Conservation (phyloP, 2,329 filamentous ascomycete genomes). For the Verticillium alfalfae region DNA sequence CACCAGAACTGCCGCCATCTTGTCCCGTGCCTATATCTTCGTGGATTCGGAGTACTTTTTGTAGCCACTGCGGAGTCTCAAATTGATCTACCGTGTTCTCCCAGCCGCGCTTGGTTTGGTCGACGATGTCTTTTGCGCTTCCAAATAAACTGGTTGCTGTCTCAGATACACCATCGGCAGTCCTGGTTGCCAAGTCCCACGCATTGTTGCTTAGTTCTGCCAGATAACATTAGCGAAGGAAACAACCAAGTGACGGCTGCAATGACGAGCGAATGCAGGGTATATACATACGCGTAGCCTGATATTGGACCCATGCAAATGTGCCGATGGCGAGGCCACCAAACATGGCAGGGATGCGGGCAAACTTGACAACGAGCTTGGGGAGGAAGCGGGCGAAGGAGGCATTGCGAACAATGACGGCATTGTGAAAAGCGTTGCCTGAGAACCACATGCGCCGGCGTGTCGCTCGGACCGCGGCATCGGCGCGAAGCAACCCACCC, state of each 20-base stretch:
- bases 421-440: slow-evolving; percentile 81
- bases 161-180: slow-evolving; percentile 64
- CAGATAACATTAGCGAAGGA: not conserved
- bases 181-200: slow-evolving; percentile 67
- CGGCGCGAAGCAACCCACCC: slow-evolving; percentile 63
- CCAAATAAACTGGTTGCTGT: slow-evolving; percentile 67
- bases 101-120: slow-evolving; percentile 77
- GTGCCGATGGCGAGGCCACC: slow-evolving; percentile 83
- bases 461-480: slow-evolving; percentile 56
- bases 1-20: slow-evolving; percentile 40
- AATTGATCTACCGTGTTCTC: slow-evolving; percentile 75
- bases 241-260: not conserved
- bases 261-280: not conserved
- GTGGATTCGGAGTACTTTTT: slow-evolving; percentile 61
- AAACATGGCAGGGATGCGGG: slow-evolving; percentile 83
- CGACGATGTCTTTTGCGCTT: slow-evolving; percentile 67
- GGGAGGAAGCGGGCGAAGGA: slow-evolving; percentile 68
- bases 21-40: slow-evolving; percentile 50
- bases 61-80: slow-evolving; percentile 70
- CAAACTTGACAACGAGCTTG: slow-evolving; percentile 84
- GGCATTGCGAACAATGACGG: slow-evolving; percentile 56
- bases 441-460: slow-evolving; percentile 68
- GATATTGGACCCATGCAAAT: slow-evolving; percentile 91
- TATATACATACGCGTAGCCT: slow-evolving; percentile 73
- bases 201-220: slow-evolving; percentile 71